Conservation (phyloP, 129 eudicot genomes). For the Deinandra increscens region DNA sequence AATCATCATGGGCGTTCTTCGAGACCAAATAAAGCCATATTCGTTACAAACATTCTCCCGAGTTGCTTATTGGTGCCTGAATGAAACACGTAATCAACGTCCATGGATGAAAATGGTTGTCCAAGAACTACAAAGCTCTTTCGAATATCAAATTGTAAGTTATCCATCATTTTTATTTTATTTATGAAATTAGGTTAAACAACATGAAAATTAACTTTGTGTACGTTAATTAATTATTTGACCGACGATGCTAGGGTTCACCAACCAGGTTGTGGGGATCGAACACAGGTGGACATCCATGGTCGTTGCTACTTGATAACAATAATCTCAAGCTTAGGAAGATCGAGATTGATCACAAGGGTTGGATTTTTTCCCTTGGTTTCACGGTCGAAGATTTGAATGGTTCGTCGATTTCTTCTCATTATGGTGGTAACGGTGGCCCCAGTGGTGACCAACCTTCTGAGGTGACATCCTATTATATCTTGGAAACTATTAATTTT, state of each 20-base stretch:
- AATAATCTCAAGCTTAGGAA: conserved; percentile 21
- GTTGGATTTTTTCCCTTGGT: conserved; percentile 4
- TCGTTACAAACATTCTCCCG: not conserved
- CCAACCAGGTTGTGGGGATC: conserved; percentile 24
- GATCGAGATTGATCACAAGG: not conserved
- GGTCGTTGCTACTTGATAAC: conserved; percentile 7
- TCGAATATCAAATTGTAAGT: conserved; percentile 9
- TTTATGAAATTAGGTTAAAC: not conserved
- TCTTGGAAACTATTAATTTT: too few species aligned
- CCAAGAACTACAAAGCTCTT: conserved; percentile 3
- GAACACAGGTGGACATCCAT: not conserved
- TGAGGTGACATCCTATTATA: too few species aligned
- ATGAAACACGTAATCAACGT: not conserved
- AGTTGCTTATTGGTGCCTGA: conserved; percentile 18
- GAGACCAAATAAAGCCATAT: not conserved
- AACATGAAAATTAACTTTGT: not conserved
- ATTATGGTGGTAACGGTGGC: too few species aligned
- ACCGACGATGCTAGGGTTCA: conserved; percentile 4
- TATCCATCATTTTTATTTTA: not conserved
- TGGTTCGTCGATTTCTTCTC: conserved; percentile 16
- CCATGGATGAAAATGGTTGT: conserved; percentile 1
- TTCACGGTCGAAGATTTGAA: conserved; percentile 15
- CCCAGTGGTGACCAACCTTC: too few species aligned
- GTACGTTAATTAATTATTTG: not conserved
- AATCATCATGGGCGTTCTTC: not conserved